These are phyloP conservation scores for Parastagonospora avenae DNA, from an alignment of 2,329 filamentous ascomycete genomes.

Conservation along the genomic window DNA sequence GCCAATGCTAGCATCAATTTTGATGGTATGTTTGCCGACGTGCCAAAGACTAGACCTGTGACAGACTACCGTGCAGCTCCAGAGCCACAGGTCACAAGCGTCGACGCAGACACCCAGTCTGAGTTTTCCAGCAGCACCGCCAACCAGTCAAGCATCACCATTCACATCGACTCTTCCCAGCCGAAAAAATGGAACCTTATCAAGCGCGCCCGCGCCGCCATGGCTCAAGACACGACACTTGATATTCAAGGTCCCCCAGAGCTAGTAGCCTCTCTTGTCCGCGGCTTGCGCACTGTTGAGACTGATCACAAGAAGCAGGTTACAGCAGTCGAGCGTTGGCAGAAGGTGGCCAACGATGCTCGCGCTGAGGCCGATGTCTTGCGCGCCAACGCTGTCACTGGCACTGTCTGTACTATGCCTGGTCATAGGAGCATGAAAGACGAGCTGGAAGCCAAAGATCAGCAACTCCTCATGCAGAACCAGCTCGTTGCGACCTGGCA, in stretches of 20 bases:
- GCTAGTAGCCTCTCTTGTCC: slow-evolving; percentile 5
- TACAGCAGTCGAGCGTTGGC: not conserved
- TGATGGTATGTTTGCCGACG: no score
- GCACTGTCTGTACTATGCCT: not conserved
- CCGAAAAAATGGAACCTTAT: slow-evolving; percentile 10
- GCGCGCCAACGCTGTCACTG: not conserved
- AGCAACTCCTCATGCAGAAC: slow-evolving; percentile 7
- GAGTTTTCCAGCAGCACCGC: no score
- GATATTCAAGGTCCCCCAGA: slow-evolving; percentile 16
- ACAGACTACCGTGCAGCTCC: no score
- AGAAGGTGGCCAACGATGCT: not conserved
- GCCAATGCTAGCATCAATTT: no score
- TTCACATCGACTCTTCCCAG: slow-evolving; percentile 12
- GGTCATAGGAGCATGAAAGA: slow-evolving; percentile 10
- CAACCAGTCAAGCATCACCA: slow-evolving; percentile 13
- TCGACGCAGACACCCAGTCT: no score
- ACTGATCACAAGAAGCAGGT: slow-evolving; percentile 2
- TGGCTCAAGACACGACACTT: slow-evolving; percentile 7
- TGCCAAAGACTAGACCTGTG: no score
- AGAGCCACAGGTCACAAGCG: slow-evolving; percentile 8
- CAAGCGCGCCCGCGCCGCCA: slow-evolving; percentile 7
- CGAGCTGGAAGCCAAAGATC: slow-evolving; percentile 15
- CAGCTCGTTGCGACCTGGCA: slow-evolving; percentile 2
- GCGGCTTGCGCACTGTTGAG: slow-evolving; percentile 6
- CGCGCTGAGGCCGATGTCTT: slow-evolving; percentile 1